phyloP scores from a whole-genome alignment of 2,329 filamentous ascomycete genomes.

The Cucurbitaria berberidis region DNA sequence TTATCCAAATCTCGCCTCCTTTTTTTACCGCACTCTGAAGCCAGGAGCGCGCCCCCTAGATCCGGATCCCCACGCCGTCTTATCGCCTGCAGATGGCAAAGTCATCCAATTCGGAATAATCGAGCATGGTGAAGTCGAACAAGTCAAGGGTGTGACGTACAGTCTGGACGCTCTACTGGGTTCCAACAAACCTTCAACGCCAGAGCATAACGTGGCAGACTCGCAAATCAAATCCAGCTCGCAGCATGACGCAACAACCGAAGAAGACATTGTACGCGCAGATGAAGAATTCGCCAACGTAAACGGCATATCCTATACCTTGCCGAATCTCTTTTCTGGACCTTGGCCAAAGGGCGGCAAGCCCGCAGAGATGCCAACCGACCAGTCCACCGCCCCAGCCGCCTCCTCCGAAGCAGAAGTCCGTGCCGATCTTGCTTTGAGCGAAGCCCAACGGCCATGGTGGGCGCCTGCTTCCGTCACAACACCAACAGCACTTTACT shows the following conservation, averaged over 20 bases:
- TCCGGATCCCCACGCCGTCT: conserved; percentile 75
- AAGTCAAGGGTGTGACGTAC: conserved; percentile 99
- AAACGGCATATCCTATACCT: conserved; percentile 94
- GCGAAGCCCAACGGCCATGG: conserved; percentile 62
- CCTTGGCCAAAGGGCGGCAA: conserved; percentile 52
- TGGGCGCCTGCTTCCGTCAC: conserved; percentile 52
- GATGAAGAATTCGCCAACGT: conserved; percentile 93
- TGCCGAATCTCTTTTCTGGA: conserved; percentile 88
- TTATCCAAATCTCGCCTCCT: conserved; percentile 91
- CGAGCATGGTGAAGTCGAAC: conserved; percentile 91
- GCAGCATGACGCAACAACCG: conserved; percentile 49
- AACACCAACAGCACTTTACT: conserved; percentile 76
- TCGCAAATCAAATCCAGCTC: conserved; percentile 27
- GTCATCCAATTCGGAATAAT: conserved; percentile 92
- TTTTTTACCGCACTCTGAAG: conserved; percentile 96
- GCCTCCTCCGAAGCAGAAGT: conserved; percentile 82
- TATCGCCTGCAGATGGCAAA: conserved; percentile 89
- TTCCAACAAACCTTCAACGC: conserved; percentile 48
- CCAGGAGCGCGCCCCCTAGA: conserved; percentile 86
- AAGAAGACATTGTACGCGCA: conserved; percentile 71
- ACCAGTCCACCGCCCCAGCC: conserved; percentile 74
- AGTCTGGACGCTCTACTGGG: conserved; percentile 91
- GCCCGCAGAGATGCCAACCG: conserved; percentile 62
- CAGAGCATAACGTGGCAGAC: conserved; percentile 48
- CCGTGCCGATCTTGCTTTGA: conserved; percentile 78